These are phyloP conservation scores for Suillus variegatus DNA, from an alignment of 768 basidiomycete species.

Conservation along the genomic window DNA sequence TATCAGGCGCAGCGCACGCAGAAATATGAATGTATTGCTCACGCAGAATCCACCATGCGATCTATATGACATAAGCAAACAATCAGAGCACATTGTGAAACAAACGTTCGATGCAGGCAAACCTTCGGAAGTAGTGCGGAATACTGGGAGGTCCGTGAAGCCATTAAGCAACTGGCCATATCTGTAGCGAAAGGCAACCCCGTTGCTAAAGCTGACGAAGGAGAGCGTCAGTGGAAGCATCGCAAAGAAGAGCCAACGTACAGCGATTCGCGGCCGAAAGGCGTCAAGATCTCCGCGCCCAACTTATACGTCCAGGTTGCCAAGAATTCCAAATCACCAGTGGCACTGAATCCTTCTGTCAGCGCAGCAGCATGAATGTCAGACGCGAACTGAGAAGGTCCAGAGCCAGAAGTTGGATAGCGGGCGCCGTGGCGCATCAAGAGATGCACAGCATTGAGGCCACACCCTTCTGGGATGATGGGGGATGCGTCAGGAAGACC, in stretches of 20 bases:
- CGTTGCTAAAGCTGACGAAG: slow-evolving; percentile 40
- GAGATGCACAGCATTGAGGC: slow-evolving; percentile 45
- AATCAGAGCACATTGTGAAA: not conserved
- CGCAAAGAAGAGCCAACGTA: slow-evolving; percentile 6
- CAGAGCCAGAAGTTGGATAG: slow-evolving; percentile 38
- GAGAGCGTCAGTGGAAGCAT: not conserved
- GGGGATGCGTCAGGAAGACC: slow-evolving; percentile 51
- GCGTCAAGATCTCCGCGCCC: slow-evolving; percentile 47
- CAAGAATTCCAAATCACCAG: slow-evolving; percentile 42
- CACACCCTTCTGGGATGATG: slow-evolving; percentile 46
- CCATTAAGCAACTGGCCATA: slow-evolving; percentile 47
- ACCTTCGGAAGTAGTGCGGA: slow-evolving; percentile 48
- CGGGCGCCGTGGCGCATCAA: slow-evolving; percentile 43
- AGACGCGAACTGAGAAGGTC: slow-evolving; percentile 30
- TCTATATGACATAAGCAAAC: slow-evolving; percentile 13
- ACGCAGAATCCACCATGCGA: slow-evolving; percentile 37
- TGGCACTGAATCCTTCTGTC: slow-evolving; percentile 30
- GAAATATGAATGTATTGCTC: not conserved
- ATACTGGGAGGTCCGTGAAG: slow-evolving; percentile 47
- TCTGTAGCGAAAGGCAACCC: slow-evolving; percentile 44
- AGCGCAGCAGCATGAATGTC: slow-evolving; percentile 24
- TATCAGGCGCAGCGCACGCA: slow-evolving; percentile 21
- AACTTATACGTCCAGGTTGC: slow-evolving; percentile 49
- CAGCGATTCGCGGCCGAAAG: slow-evolving; percentile 47
- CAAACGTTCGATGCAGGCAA: not conserved